Evolutionary conservation across 306 rosid genomes (phyloP).

Genomic region (Cucumis sativus): Cucumber_9930_V3 NC_026659.2:24630501-24631000

Average conservation of each 20-base stretch:
- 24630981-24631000: background rate
- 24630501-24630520: no score
- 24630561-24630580: no score
- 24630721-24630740: constrained; percentile 83
- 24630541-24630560: no score
- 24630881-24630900: background rate
- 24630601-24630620: no score
- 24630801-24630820: background rate
- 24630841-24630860: background rate
- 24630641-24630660: no score
- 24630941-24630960: background rate
- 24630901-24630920: background rate
- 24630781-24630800: constrained; percentile 18
- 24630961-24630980: background rate
- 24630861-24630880: background rate
- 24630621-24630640: no score
- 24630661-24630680: no score
- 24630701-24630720: constrained; percentile 10
- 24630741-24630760: constrained; percentile 64
- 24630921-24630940: background rate
- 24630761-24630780: constrained; percentile 88
- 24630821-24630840: no score
- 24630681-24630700: background rate
- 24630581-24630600: no score
- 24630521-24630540: no score